Base-by-base conservation (phyloP, 2,329 filamentous ascomycete species). In the Clonostachys rhizophaga region DNA sequence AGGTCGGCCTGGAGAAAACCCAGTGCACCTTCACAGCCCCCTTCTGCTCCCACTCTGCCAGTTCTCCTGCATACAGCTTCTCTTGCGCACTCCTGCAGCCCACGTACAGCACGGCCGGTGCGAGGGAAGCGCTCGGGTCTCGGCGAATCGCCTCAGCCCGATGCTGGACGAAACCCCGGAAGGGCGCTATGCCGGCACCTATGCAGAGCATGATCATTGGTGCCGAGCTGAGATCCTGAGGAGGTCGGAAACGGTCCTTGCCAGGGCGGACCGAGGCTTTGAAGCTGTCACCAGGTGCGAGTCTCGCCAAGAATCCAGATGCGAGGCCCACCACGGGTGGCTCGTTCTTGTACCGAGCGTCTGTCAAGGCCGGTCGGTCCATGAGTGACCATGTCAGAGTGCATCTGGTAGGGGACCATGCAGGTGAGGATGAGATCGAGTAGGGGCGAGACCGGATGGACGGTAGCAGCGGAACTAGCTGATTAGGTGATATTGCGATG, bases 91-190 rank as follows among this genome's bases (percentile, higher is more conserved):
- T 67, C 63, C 61, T 74, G 71, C 51, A 78, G 66, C 63, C 62
- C 47, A 74, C 67, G 61, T 80, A 80, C 7, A 82, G 65, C 4
- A 79, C 48, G 0, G 76, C 75, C 0, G 75, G 76, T 0, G 78
- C 81, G 1, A 86, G 68, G 13, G 56, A 61, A 1, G 66, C 64
- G 3, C 55, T 57, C 24, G 24, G 24, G 24, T 30, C 24, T 30
- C 24, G 24, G 24, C 24, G 24, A 13, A 69, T 53, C 60, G 71
- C 63, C 9, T 62, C 67, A 0, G 74, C 76, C 1, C 79, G 74
- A 49, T 83, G 76, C 62, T 83, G 75, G 6, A 81, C 54, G 49
- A 84, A 84, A 0, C 73, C 80, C 2, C 76, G 70, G 67, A 84
- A 83, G 0, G 80, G 80, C 0, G 79, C 79, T 2, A 83, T 61